A percentile compares a stretch with the other conserved stretches of the same genome.
These are phyloP conservation scores for Pythium sp. DNA, from an alignment of 352 stramenopile genomes.

Conservation along the genomic window DNA sequence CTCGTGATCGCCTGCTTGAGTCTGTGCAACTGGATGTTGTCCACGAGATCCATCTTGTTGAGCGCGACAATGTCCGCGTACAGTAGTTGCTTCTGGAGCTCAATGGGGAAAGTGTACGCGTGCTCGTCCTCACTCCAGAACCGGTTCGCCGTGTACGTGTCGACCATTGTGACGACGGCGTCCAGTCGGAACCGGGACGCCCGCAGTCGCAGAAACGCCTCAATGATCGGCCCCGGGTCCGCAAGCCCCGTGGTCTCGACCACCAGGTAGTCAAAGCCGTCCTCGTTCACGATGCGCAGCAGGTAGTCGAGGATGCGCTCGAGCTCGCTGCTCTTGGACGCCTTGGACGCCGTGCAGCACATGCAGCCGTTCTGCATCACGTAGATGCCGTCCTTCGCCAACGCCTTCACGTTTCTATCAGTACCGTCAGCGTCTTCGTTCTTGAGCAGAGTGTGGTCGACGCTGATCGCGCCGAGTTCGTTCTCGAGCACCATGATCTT, in stretches of 20 bases:
- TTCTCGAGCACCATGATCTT: constrained; percentile 96
- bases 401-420: background rate
- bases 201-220: constrained; percentile 93
- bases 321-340: constrained; percentile 86
- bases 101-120: constrained; percentile 44
- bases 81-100: constrained; percentile 59
- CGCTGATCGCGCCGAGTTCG: constrained; percentile 62
- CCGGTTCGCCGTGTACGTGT: constrained; percentile 70
- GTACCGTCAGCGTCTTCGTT: constrained; percentile 22
- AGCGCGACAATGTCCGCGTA: constrained; percentile 72
- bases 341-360: constrained; percentile 95
- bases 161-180: constrained; percentile 94
- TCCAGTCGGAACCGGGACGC: constrained; percentile 93
- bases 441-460: constrained; percentile 58
- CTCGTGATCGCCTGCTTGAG: constrained; percentile 28
- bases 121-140: constrained; percentile 29
- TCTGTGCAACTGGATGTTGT: constrained; percentile 22
- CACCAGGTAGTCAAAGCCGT: constrained; percentile 96
- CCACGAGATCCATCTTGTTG: constrained; percentile 72
- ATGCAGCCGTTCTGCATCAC: constrained; percentile 98
- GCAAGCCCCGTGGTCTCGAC: constrained; percentile 97
- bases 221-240: constrained; percentile 96
- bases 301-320: constrained; percentile 92
- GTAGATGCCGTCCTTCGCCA: constrained; percentile 87
- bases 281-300: constrained; percentile 46